These are phyloP conservation scores for Teunomyces atbi DNA, from an alignment of 805 yeast species.

Conservation along the genomic window DNA sequence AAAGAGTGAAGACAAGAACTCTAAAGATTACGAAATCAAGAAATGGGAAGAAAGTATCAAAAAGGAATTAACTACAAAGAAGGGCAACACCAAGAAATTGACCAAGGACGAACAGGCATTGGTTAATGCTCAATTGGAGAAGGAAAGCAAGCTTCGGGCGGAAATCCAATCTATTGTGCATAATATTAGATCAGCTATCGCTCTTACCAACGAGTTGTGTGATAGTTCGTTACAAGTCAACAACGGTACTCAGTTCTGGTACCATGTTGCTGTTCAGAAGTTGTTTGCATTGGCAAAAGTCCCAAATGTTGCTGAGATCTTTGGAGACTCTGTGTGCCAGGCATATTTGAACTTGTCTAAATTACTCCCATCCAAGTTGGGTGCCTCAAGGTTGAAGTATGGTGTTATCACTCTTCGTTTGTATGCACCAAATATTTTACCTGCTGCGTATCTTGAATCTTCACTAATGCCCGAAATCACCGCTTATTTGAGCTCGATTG, in stretches of 20 bases:
- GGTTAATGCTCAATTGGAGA: conserved; percentile 59
- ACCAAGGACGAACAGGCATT: conserved; percentile 73
- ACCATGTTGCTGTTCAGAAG: conserved; percentile 56
- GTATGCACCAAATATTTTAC: conserved; percentile 44
- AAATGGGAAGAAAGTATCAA: conserved; percentile 89
- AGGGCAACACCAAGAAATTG: conserved; percentile 49
- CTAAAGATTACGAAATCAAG: conserved; percentile 79
- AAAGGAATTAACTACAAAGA: conserved; percentile 65
- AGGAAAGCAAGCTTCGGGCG: conserved; percentile 58
- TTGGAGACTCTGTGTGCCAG: conserved; percentile 44
- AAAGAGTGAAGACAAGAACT: conserved; percentile 59
- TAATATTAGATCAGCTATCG: conserved; percentile 48
- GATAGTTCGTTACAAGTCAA: conserved; percentile 50
- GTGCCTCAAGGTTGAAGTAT: conserved; percentile 47
- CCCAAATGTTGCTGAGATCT: conserved; percentile 27
- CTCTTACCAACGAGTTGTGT: conserved; percentile 55
- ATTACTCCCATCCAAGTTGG: conserved; percentile 52
- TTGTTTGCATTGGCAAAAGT: conserved; percentile 47
- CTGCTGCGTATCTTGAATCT: conserved; percentile 48
- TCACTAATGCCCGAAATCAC: conserved; percentile 55
- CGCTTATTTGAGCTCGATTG: conserved; percentile 71
- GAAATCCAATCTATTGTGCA: conserved; percentile 39
- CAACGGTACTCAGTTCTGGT: conserved; percentile 71
- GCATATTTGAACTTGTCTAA: conserved; percentile 56
- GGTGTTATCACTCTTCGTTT: conserved; percentile 73